Base-by-base conservation (phyloP, 2,329 filamentous ascomycete species). In the Monosporascus sp. region DNA sequence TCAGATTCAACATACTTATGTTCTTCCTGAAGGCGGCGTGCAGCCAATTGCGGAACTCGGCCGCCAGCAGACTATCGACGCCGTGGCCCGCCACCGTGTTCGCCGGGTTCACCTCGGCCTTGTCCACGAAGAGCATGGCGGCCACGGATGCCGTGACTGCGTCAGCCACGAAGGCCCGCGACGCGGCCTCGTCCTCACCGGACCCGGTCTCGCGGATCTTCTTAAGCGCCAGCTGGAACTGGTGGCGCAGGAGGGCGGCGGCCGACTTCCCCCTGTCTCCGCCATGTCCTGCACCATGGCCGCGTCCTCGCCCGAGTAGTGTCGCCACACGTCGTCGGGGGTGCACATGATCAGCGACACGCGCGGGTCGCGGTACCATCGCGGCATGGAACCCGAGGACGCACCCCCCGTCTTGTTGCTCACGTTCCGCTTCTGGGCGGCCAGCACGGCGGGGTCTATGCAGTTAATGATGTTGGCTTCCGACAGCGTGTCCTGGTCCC, bases 81-180 rank as follows among this genome's bases (percentile, higher is more conserved):
- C 24, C 56, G 9, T 51, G 31, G 8, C 48, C 49, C 11, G 49
- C 35, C 24, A 54, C 40, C 7, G 49, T 50, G 48, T 58, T 58
- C 3, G 53, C 51, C 7, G 62, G 51, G 18, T 65, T 31, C 14
- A 56, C 49, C n/a, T 6, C 20, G 1, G 26, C 17, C 14, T 22
- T 6, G n/a, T 53, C 48, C 31, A 53, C 31, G 22, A 51, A 56
- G 5, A 53, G 45, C 48, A 51, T 41, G 6, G 46, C 31, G 2
- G 54, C 51, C 2, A 56, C 22, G 6, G 48, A 8, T 3, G n/a
- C 17, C 28, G 37, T 46, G 20, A 49, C 49, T 5, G 43, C 48
- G 5, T 37, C n/a, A 15, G 18, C 28, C 1, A 51, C 51, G 7
- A 51, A 18, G 6, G 41, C 37, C 24, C 24, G 24, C 11, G 44